Evolutionary conservation across 2,329 filamentous ascomycete species (phyloP), one percentile per base, ranked within the genome.

Genomic region (Volutella citrinella): DNA sequence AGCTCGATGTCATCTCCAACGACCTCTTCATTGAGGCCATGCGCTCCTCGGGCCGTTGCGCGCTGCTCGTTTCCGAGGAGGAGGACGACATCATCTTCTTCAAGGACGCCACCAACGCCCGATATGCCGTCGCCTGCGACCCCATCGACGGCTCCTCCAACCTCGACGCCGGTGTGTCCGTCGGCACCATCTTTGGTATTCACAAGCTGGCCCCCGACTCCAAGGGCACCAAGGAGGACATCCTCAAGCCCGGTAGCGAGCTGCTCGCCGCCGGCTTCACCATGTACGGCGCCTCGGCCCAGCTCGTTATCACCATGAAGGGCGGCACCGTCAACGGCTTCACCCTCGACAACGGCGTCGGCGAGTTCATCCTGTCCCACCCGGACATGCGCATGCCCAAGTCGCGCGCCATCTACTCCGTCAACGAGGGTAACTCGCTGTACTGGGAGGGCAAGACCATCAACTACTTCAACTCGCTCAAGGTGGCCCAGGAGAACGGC

Each of bases 121-220:
- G 87, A 38, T 98, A 98, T 63, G 91, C 90, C 30, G 90, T 98
- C 19, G 88, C 89, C 35, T 98, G 93, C 71, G 93, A 98, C 60
- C 93, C 93, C 34, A 98, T 98, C 57, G 93, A 98, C 66, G 93
- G 93, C 42, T 94, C 87, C 42, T 96, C 90, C 66, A 98, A 98
- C 72, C 72, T 98, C 41, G 93, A 98, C 64, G 93, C 93, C 21
- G 93, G 93, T 66, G 93, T 98, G 32, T 96, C 90, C 5, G 91
- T 98, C 46, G 93, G 93, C 54, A 97, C 93, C 49, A 97, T 98
- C 65, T 97, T 97, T 60, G 90, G 80, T 48, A 80, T 98, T 54
- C 93, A 93, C 76, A 89, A 90, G 71, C 80, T 97, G 15, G 78
- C 82, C 39, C 87, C 94, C 11, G 82, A 76, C 46, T 81, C 84